phyloP scores from a whole-genome alignment of 495 filamentous ascomycete species.

The Neurospora sp. region DNA sequence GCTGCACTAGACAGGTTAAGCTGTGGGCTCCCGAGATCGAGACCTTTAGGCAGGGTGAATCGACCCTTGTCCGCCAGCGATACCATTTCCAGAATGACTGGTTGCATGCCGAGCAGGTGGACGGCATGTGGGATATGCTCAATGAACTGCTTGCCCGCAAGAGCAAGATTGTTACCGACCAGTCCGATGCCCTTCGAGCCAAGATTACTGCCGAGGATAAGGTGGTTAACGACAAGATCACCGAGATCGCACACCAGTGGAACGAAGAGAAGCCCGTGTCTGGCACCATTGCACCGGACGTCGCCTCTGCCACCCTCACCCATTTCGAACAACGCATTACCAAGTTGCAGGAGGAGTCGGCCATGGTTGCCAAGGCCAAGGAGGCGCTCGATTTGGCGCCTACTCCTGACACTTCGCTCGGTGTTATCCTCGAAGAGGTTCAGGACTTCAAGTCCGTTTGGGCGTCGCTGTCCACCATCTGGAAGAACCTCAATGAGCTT shows the following conservation, averaged over 20 bases:
- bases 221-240: slow-evolving; percentile 76
- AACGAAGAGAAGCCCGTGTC: slow-evolving; percentile 94
- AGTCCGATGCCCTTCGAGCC: slow-evolving; percentile 88
- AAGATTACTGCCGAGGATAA: slow-evolving; percentile 93
- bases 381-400: slow-evolving; percentile 87
- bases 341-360: slow-evolving; percentile 69
- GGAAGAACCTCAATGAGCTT: slow-evolving; percentile 92
- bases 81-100: slow-evolving; percentile 91
- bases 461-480: slow-evolving; percentile 88
- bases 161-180: slow-evolving; percentile 87
- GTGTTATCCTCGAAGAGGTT: slow-evolving; percentile 82
- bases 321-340: slow-evolving; percentile 76
- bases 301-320: slow-evolving; percentile 67
- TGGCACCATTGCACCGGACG: slow-evolving; percentile 78
- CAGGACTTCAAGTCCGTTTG: slow-evolving; percentile 98
- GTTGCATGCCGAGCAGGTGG: slow-evolving; percentile 88
- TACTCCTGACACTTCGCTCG: slow-evolving; percentile 63
- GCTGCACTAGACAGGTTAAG: slow-evolving; percentile 84
- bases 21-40: slow-evolving; percentile 93
- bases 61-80: slow-evolving; percentile 74
- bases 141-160: slow-evolving; percentile 84
- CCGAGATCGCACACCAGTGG: slow-evolving; percentile 74
- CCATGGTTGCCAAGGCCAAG: slow-evolving; percentile 93
- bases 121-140: slow-evolving; percentile 82
- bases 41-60: slow-evolving; percentile 88